A percentile compares a stretch with the other conserved stretches of the same genome.
These are phyloP conservation scores for Alternaria arbusti DNA, from an alignment of 2,329 filamentous ascomycete genomes.

Conservation along the genomic window DNA sequence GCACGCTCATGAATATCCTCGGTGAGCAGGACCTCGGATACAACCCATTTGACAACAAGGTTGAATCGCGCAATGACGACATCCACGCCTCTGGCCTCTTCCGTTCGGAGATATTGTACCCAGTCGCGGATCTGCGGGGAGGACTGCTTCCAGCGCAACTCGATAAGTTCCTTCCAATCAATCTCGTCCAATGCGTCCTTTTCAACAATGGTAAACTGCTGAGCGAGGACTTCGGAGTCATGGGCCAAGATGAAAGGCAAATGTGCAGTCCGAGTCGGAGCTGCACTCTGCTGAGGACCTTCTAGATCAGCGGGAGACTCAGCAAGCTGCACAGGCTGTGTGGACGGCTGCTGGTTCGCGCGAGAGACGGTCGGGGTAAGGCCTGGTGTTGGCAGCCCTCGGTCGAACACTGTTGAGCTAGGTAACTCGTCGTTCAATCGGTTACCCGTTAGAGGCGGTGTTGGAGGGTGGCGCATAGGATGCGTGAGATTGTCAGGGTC, in stretches of 20 bases:
- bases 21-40: conserved; percentile 80
- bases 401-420: conserved; percentile 41
- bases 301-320: conserved; percentile 34
- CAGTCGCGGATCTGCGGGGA: conserved; percentile 73
- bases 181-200: conserved; percentile 86
- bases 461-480: conserved; percentile 50
- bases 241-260: conserved; percentile 82
- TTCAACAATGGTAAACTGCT: conserved; percentile 85
- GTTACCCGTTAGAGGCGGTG: conserved; percentile 52
- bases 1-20: conserved; percentile 74
- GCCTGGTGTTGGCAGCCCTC: conserved; percentile 47
- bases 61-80: conserved; percentile 88
- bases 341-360: conserved; percentile 29
- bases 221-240: conserved; percentile 77
- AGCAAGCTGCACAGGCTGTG: conserved; percentile 14
- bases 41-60: conserved; percentile 85
- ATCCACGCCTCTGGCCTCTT: conserved; percentile 77
- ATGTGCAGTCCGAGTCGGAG: conserved; percentile 53
- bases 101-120: conserved; percentile 79
- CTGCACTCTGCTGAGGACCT: conserved; percentile 21
- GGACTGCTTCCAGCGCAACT: conserved; percentile 80
- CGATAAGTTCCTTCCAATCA: conserved; percentile 86
- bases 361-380: conserved; percentile 44
- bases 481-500: conserved; percentile 37
- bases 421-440: conserved; percentile 31